Evolutionary conservation across 2,329 filamentous ascomycete genomes (phyloP), one percentile per base, ranked within the genome.

Genomic region (Pyrenophora graminea): DNA sequence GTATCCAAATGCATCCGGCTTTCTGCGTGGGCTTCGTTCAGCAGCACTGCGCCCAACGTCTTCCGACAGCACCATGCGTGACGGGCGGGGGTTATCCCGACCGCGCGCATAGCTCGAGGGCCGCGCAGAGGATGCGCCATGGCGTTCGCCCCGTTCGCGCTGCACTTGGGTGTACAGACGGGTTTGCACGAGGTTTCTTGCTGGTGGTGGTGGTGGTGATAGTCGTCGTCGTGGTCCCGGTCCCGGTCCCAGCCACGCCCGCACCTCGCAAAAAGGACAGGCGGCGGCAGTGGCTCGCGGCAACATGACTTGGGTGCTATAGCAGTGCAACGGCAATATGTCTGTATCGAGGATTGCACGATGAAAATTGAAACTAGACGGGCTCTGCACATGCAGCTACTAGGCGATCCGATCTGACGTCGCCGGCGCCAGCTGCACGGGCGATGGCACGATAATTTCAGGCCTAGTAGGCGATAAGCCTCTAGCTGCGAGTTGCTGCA

Each of bases 61-160:
- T 30, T 74, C 71, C 9, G 81, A 81, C 17, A 84, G 73, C 6
- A 74, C 69, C 79, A 83, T 83, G 39, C 67, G 62, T 15, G 80
- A 77, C 1, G 80, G 80, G 27, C 51, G 51, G 40, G 49, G 48
- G 19, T 17, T 58, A 31, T 36, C 56, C n/a, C 47, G 50, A 6
- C 50, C 40, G 41, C 51, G 32, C 17, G 37, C 48, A 54, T 50
- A 37, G 40, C 51, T 45, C 33, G 41, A 23, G 27, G 49, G 45
- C 18, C 39, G n/a, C 27, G 33, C 15, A 18, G 45, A 30, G 3
- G 34, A 37, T 23, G 48, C 36, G 27, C 15, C 32, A 51, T 51
- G 45, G 36, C 44, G 49, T n/a, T 53, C 44, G 12, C 50, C 50
- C 23, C 47, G 37, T 32, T 55, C 40, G 21, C 45, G 47, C 52